Evolutionary conservation across 371 early-diverging fungal genomes (phyloP).

Genomic region (Rhizomucor miehei): DNA sequence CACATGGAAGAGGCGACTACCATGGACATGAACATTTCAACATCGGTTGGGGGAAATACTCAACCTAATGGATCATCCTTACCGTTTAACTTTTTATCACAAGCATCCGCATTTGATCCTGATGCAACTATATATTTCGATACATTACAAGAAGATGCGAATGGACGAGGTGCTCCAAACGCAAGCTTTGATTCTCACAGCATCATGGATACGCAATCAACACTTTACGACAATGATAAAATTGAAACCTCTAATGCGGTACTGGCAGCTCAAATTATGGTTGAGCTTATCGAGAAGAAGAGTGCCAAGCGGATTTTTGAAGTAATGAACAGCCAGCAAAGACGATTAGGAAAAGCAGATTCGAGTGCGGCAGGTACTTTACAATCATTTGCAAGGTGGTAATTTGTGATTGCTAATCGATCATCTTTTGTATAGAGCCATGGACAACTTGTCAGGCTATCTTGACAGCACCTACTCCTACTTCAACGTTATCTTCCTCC

Average conservation of each 20-base stretch:
- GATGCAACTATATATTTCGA: conserved; percentile 42
- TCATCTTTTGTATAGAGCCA: conserved; percentile 15
- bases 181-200: conserved; percentile 7
- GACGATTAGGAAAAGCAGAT: conserved; percentile 9
- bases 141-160: not conserved
- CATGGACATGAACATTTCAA: conserved; percentile 3
- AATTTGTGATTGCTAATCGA: not conserved
- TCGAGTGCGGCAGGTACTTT: conserved; percentile 4
- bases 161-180: too few relatives aligned
- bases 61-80: conserved; percentile 9
- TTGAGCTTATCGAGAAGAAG: conserved; percentile 36
- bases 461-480: conserved; percentile 6
- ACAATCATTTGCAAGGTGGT: not conserved
- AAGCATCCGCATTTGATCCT: conserved; percentile 25
- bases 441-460: conserved; percentile 29
- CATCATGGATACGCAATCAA: conserved; percentile 5
- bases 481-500: not conserved
- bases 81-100: conserved; percentile 18
- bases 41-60: conserved; percentile 9
- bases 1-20: not conserved
- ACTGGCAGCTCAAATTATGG: conserved; percentile 35
- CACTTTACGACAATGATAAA: not conserved
- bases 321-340: conserved; percentile 21
- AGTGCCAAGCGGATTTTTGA: conserved; percentile 38
- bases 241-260: conserved; percentile 22